Conservation (phyloP, 176 grass and related monocot genomes). For the Juncus effusus region DNA sequence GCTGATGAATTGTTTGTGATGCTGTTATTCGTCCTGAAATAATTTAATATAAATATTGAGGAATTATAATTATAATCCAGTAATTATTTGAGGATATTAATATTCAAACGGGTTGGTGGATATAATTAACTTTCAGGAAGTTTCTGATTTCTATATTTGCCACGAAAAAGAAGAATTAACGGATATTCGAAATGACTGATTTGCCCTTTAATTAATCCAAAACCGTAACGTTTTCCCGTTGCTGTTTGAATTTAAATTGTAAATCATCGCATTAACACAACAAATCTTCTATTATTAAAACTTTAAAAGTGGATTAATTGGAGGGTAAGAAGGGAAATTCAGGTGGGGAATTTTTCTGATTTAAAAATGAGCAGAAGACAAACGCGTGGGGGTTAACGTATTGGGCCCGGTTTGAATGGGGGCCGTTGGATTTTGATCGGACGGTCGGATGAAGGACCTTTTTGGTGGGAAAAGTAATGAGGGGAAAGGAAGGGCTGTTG, state of each 20-base stretch:
- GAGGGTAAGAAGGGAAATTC: slow-evolving; percentile 5
- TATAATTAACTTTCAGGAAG: background rate
- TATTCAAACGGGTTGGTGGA: slow-evolving; percentile 14
- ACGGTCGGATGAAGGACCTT: background rate
- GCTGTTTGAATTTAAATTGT: too few species aligned
- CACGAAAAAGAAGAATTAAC: too few species aligned
- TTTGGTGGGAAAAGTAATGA: slow-evolving; percentile 14
- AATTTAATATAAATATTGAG: slow-evolving; percentile 3
- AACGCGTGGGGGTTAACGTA: slow-evolving; percentile 23
- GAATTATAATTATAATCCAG: background rate
- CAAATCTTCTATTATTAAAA: too few species aligned
- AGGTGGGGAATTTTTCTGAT: background rate
- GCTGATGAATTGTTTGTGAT: background rate
- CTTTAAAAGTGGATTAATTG: background rate
- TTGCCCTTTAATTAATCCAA: too few species aligned
- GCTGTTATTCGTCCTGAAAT: slow-evolving; percentile 14
- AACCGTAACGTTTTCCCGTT: too few species aligned
- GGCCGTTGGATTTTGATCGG: slow-evolving; percentile 38
- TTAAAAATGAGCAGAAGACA: slow-evolving; percentile 2
- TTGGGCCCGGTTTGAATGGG: slow-evolving; percentile 28
- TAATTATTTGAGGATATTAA: slow-evolving; percentile 18
- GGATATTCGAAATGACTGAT: too few species aligned
- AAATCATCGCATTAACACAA: too few species aligned
- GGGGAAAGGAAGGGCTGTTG: slow-evolving; percentile 3
- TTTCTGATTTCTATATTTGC: background rate